Evolutionary conservation across 2,329 filamentous ascomycete species (phyloP).

Genomic region (Penicillium verrucosum): DNA sequence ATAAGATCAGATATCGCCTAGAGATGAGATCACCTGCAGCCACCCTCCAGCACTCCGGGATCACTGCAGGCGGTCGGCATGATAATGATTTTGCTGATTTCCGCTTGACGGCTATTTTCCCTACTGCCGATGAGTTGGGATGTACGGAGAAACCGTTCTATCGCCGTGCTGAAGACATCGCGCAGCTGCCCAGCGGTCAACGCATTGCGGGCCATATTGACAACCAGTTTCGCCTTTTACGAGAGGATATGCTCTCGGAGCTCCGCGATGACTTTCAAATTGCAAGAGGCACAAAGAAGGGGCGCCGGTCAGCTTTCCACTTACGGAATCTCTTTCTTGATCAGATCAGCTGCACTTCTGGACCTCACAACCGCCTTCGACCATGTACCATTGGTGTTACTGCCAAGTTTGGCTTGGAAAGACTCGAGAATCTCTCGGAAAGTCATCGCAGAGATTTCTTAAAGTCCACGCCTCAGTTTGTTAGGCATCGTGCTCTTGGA

Average conservation of each 20-base stretch:
- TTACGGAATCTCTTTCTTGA: slow-evolving; percentile 40
- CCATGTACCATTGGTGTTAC: slow-evolving; percentile 44
- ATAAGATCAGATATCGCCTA: slow-evolving; percentile 45
- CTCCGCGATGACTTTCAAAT: slow-evolving; percentile 60
- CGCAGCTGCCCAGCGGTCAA: slow-evolving; percentile 34
- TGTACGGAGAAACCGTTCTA: slow-evolving; percentile 56
- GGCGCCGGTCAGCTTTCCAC: slow-evolving; percentile 37
- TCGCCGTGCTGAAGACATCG: slow-evolving; percentile 51
- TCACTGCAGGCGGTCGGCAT: slow-evolving; percentile 62
- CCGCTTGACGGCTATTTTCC: slow-evolving; percentile 60
- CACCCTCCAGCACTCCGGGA: not conserved
- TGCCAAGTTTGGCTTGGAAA: slow-evolving; percentile 45
- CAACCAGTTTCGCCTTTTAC: slow-evolving; percentile 67
- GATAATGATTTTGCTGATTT: slow-evolving; percentile 69
- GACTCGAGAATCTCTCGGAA: slow-evolving; percentile 33
- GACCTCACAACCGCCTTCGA: slow-evolving; percentile 18
- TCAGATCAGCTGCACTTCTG: slow-evolving; percentile 37
- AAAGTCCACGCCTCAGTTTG: slow-evolving; percentile 46
- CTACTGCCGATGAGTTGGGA: slow-evolving; percentile 63
- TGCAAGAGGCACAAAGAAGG: slow-evolving; percentile 50
- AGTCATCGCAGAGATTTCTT: slow-evolving; percentile 47
- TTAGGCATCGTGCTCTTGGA: slow-evolving; percentile 61
- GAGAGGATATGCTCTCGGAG: slow-evolving; percentile 69
- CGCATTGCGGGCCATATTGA: slow-evolving; percentile 58
- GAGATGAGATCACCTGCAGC: slow-evolving; percentile 22